A percentile compares a stretch with the other conserved stretches of the same genome.
phyloP scores from a whole-genome alignment of 768 basidiomycete species.

The Suillus variegatus region DNA sequence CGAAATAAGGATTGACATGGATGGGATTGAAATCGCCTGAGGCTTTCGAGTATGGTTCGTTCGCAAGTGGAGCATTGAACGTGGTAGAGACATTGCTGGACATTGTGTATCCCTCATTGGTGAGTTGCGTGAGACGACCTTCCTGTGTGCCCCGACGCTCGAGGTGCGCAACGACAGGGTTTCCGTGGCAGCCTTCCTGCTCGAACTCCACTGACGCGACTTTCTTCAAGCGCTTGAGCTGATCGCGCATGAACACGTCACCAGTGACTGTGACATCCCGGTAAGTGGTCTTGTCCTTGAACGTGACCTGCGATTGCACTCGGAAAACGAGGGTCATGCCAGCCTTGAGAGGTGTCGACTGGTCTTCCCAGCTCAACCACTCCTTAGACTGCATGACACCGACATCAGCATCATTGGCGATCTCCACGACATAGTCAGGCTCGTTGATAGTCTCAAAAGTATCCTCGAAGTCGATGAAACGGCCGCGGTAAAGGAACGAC shows the following conservation, averaged over 20 bases:
- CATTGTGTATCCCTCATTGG: slow-evolving; percentile 87
- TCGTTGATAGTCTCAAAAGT: slow-evolving; percentile 94
- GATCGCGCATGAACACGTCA: slow-evolving; percentile 84
- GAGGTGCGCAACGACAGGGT: slow-evolving; percentile 91
- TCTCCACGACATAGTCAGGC: slow-evolving; percentile 79
- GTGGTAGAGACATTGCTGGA: slow-evolving; percentile 59
- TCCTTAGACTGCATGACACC: slow-evolving; percentile 94
- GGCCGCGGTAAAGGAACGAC: slow-evolving; percentile 95
- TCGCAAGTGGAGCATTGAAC: slow-evolving; percentile 86
- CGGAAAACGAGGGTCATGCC: slow-evolving; percentile 91
- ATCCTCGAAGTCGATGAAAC: slow-evolving; percentile 91
- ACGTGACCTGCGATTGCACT: slow-evolving; percentile 80
- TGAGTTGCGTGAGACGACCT: slow-evolving; percentile 73
- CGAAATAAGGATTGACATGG: slow-evolving; percentile 98
- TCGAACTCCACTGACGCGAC: slow-evolving; percentile 88
- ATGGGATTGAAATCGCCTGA: slow-evolving; percentile 99
- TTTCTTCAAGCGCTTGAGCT: slow-evolving; percentile 84
- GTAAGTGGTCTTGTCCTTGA: slow-evolving; percentile 89
- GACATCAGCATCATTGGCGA: slow-evolving; percentile 76
- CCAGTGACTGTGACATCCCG: slow-evolving; percentile 81
- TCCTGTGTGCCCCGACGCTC: slow-evolving; percentile 86
- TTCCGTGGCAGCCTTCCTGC: slow-evolving; percentile 86
- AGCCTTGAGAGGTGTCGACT: slow-evolving; percentile 70
- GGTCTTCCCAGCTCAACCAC: slow-evolving; percentile 97
- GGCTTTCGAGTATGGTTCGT: slow-evolving; percentile 93